These are phyloP conservation scores for Podaxis pistillaris DNA, from an alignment of 768 basidiomycete genomes.

Conservation along the genomic window DNA sequence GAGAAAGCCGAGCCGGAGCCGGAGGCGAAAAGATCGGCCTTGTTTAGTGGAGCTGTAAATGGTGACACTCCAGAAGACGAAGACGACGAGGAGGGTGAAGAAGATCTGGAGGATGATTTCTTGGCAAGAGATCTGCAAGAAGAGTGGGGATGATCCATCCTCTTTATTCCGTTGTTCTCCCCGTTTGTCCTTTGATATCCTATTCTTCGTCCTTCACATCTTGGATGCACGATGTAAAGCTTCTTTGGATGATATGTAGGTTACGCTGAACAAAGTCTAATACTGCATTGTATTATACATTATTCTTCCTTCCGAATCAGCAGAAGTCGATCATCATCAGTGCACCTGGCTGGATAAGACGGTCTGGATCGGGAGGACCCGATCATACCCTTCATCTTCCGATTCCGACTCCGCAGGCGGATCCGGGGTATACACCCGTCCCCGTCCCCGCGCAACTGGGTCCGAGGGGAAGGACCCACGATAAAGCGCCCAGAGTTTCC, in stretches of 20 bases:
- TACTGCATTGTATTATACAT: constrained; percentile 1
- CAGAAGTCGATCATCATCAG: neutral
- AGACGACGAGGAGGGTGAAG: constrained; percentile 43
- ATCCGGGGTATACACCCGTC: neutral
- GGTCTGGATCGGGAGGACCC: constrained; percentile 4
- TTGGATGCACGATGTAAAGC: constrained; percentile 8
- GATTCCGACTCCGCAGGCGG: constrained; percentile 11
- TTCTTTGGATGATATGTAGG: constrained; percentile 11
- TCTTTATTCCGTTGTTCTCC: constrained; percentile 4
- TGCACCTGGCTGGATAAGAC: neutral
- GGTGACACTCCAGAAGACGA: constrained; percentile 31
- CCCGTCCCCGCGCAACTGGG: neutral
- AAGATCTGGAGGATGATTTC: constrained; percentile 72
- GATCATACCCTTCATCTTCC: constrained; percentile 13
- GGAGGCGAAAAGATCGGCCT: constrained; percentile 16
- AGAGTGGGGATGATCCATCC: constrained; percentile 61
- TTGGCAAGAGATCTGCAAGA: constrained; percentile 78
- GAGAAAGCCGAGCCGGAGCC: constrained; percentile 19
- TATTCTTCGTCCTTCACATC: constrained; percentile 11
- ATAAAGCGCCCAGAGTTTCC: constrained; percentile 60
- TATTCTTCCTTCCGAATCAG: neutral
- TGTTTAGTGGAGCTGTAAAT: constrained; percentile 14
- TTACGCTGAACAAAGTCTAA: constrained; percentile 8
- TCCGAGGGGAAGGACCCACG: constrained; percentile 32
- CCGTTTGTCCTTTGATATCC: constrained; percentile 14